phyloP scores from a whole-genome alignment of 2,329 filamentous ascomycete species.

The Alternaria tenuissima region DNA sequence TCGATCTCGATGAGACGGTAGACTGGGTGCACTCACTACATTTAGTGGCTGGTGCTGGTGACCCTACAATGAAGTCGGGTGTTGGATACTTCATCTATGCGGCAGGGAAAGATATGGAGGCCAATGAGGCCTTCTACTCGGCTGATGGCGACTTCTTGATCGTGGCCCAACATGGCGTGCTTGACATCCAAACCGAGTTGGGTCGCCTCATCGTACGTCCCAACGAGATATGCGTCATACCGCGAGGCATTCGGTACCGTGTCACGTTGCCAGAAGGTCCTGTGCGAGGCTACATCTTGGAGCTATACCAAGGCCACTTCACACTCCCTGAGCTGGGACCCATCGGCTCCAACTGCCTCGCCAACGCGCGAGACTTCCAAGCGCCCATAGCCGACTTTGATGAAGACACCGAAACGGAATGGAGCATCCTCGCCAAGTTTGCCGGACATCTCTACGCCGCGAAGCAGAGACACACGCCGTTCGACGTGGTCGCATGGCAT shows the following conservation, averaged over 20 bases:
- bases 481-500: slow-evolving; percentile 77
- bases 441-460: slow-evolving; percentile 67
- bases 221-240: slow-evolving; percentile 73
- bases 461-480: slow-evolving; percentile 71
- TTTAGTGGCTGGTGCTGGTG: slow-evolving; percentile 79
- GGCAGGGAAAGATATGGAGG: slow-evolving; percentile 78
- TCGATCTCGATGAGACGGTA: slow-evolving; percentile 73
- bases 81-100: slow-evolving; percentile 83
- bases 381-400: slow-evolving; percentile 67
- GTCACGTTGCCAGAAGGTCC: slow-evolving; percentile 68
- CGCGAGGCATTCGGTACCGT: slow-evolving; percentile 70
- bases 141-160: slow-evolving; percentile 76
- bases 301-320: slow-evolving; percentile 71
- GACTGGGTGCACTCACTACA: slow-evolving; percentile 75
- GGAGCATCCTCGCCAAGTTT: slow-evolving; percentile 69
- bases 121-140: slow-evolving; percentile 81
- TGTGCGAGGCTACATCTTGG: slow-evolving; percentile 71
- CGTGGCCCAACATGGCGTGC: slow-evolving; percentile 68
- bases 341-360: slow-evolving; percentile 71
- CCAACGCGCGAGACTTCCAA: slow-evolving; percentile 72
- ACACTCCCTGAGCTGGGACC: slow-evolving; percentile 72
- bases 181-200: slow-evolving; percentile 74
- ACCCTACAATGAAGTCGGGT: slow-evolving; percentile 79
- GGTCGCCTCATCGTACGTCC: slow-evolving; percentile 70
- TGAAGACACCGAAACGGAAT: slow-evolving; percentile 62